Evolutionary conservation across 305 asterid species (phyloP), one percentile per base, ranked within the genome.

Genomic region (Solanum hybrid): DNA sequence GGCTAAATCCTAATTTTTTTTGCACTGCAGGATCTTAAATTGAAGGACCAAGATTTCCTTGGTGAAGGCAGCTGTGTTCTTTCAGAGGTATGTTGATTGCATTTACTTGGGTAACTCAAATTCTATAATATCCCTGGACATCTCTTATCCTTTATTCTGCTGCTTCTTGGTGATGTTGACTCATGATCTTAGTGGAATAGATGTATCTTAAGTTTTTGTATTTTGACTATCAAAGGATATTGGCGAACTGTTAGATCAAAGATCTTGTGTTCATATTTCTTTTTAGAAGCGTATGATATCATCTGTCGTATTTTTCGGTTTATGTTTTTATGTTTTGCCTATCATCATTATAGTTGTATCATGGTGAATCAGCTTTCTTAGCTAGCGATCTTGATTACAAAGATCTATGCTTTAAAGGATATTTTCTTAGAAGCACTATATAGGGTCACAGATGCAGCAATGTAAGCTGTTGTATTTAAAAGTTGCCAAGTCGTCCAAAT

Each of bases 51-150:
- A 94, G 99, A 96, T 92, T 96, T 93, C 90, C 97, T 95, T 36
- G 98, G 99, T 87, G 98, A 96, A 96, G 93, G 94, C 87, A 95
- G 89, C 42, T 95, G 98, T 92, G 94, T 86, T 91, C 94, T 96
- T 89, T 95, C 98, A 84, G 95, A 96, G 96, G 98, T 95, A 86
- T 88, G 93, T 88, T 75, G 87, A 66, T 84, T 93, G 86, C 78
- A 79, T 78, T 38, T 40, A 40, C 69, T 38, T 7, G 24, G 66
- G 35, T 24, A 6, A 80, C 36, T 13, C 86, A 38, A 38, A 13
- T 38, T 80, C 24, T 24, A 13, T n/a, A 79, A 56, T 37, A 78
- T 78, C 51, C 86, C 24, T 80, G 4, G 86, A n/a, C 86, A 37
- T 37, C 36, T 79, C 34, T 11, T 12, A 79, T 12, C 10, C 10